Percentiles rank a stretch among this genome's conserved stretches.
Conservation (phyloP, 345 rosid genomes). For the Laguncularia racemosa region DNA sequence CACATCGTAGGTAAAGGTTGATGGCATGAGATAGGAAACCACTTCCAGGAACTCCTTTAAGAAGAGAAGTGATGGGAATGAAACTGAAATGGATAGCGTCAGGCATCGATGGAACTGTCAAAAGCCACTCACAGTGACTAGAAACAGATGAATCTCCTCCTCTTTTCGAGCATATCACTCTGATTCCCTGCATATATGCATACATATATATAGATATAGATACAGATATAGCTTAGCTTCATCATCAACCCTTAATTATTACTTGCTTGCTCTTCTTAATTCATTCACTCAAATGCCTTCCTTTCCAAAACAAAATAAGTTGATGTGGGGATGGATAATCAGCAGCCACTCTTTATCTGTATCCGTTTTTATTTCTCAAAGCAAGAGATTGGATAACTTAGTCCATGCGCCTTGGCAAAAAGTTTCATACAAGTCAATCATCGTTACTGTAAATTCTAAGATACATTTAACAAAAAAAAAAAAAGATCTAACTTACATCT, state of each 20-base stretch:
- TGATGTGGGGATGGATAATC: neutral
- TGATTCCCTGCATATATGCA: slow-evolving; percentile 65
- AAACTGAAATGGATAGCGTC: slow-evolving; percentile 70
- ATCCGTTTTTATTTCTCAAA: too few relatives aligned
- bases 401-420: too few relatives aligned
- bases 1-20: slow-evolving; percentile 90
- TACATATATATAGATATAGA: too few relatives aligned
- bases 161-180: slow-evolving; percentile 54
- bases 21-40: slow-evolving; percentile 92
- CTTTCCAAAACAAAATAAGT: neutral
- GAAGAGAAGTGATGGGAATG: slow-evolving; percentile 87
- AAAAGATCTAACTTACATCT: slow-evolving; percentile 41
- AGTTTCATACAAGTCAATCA: too few relatives aligned
- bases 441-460: too few relatives aligned
- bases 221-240: too few relatives aligned
- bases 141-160: slow-evolving; percentile 55
- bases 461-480: neutral
- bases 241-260: too few relatives aligned
- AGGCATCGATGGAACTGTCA: slow-evolving; percentile 59
- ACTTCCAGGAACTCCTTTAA: slow-evolving; percentile 63
- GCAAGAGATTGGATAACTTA: too few relatives aligned
- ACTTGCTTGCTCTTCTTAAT: too few relatives aligned
- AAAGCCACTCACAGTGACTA: slow-evolving; percentile 88
- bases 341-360: too few relatives aligned
- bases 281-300: too few relatives aligned